Base-by-base conservation (phyloP, 306 rosid genomes). In the Citrullus amarus region DNA sequence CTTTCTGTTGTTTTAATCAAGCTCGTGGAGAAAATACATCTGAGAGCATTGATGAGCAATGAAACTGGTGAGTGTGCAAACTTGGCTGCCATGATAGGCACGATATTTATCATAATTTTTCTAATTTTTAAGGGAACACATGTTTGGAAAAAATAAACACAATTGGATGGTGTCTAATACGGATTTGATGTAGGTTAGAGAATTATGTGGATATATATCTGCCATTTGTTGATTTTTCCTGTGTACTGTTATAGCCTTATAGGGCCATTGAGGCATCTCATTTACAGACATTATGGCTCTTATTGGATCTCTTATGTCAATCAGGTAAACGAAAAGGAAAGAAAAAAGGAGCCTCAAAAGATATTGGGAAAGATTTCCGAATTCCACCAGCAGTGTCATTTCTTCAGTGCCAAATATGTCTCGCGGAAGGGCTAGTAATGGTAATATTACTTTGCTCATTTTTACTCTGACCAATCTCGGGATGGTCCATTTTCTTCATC, bases 381-480 rank as follows among this genome's bases (percentile, higher is more conserved):
- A 83, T 90, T 67, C 88, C 97, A 36, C 89, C 95, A 30, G 88
- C 90, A 60, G 94, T 95, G 79, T 84, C 88, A 87, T 92, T 88
- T 86, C 89, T 95, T 80, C 98, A 92, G 82, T 91, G 98, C 83
- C 96, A 95, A 84, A 88, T 92, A 68, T 95, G 89, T 83, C 88
- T 95, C 1, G 97, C 96, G 72, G 96, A 95, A 84, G 97, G 97
- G 79, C 89, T 95, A 54, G 79, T 92, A 83, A 92, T 82, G 97
- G 98, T 94, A 92, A 85, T 78, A 73, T 65, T 79, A 79, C 80
- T 57, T 72, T 6, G 39, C 57, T 70, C 1, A 44, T 70, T 78
- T 25, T 54, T 81, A 80, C 83, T 69, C 13, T 28, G 13, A 69
- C 72, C 78, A 77, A 80, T 62, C 68, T 71, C 78, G 9, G 79